Evolutionary conservation across 371 early-diverging fungal genomes (phyloP), one percentile per base, ranked within the genome.

Genomic region (Mycotypha africana): DNA sequence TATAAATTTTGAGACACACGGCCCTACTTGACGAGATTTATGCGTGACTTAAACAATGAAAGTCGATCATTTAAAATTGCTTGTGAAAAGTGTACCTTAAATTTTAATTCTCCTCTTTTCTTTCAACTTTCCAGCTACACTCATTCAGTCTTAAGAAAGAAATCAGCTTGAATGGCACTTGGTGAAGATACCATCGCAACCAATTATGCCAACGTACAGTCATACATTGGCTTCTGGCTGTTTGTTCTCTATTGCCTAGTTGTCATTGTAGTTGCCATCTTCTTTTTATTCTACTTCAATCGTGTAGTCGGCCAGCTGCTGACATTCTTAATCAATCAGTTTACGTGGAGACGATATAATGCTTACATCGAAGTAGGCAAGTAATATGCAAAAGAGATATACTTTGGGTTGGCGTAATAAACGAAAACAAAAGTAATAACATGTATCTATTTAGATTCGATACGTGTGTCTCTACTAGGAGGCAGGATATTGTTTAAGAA

Each of bases 401-500:
- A n/a, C n/a, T n/a, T n/a, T n/a, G n/a, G n/a, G n/a, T n/a, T n/a
- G n/a, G n/a, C n/a, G n/a, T n/a, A n/a, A n/a, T n/a, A n/a, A n/a
- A n/a, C n/a, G n/a, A n/a, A n/a, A n/a, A n/a, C n/a, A n/a, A n/a
- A n/a, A n/a, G n/a, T n/a, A n/a, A 5, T 28, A 28, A 28, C 11
- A 28, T 8, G 8, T 28, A 28, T 28, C 11, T 28, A 11, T 28
- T 8, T 57, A 92, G 93, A 85, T 35, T 86, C 91, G 1, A 48
- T 92, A 20, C 78, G 84, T 38, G 72, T 92, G 30, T 81, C 89
- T 0, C 70, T 87, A 1, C 58, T 92, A 11, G 86, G 85, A 9
- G 93, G 91, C 20, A 79, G 86, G 50, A 73, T 92, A 34, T 69
- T 89, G 34, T 92, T 92, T 65, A 83, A 81, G 48, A 87, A 89